These are phyloP conservation scores for Tetraselmis chui DNA, from an alignment of 139 green algal species.

Conservation along the genomic window DNA sequence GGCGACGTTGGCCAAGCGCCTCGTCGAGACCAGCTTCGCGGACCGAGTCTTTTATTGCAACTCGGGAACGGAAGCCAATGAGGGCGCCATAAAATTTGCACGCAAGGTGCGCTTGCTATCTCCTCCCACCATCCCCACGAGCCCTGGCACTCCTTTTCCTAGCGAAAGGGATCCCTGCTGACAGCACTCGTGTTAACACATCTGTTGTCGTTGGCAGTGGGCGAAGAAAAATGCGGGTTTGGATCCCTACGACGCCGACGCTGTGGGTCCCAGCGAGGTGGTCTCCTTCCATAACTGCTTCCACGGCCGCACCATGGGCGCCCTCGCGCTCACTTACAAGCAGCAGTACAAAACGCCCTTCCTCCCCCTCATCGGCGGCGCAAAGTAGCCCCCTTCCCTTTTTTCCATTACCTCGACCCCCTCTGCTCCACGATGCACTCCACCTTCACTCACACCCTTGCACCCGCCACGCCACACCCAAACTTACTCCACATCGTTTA, in stretches of 20 bases:
- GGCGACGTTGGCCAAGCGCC: constrained; percentile 43
- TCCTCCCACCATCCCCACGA: no score
- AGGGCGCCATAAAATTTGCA: constrained; percentile 97
- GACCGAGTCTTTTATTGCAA: constrained; percentile 97
- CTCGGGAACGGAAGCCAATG: constrained; percentile 95
- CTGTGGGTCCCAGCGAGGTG: constrained; percentile 69
- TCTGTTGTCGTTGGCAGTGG: not conserved
- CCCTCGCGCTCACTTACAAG: constrained; percentile 94
- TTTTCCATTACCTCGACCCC: no score
- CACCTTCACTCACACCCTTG: no score
- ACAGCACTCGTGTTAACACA: no score
- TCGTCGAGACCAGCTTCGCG: constrained; percentile 84
- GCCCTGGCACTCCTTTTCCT: no score
- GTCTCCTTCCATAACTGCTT: constrained; percentile 92
- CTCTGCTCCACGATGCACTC: no score
- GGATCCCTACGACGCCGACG: constrained; percentile 57
- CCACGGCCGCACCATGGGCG: constrained; percentile 95
- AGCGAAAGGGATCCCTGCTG: no score
- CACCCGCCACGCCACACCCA: no score
- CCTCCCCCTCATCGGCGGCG: constrained; percentile 82
- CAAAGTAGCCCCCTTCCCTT: constrained; percentile 8
- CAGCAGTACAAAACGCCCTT: constrained; percentile 93
- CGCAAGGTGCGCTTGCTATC: no score
- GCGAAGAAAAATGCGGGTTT: constrained; percentile 39
- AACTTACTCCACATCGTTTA: no score